Conservation (phyloP, 2,329 filamentous ascomycete species). For the Scortechinia acanthostroma region DNA sequence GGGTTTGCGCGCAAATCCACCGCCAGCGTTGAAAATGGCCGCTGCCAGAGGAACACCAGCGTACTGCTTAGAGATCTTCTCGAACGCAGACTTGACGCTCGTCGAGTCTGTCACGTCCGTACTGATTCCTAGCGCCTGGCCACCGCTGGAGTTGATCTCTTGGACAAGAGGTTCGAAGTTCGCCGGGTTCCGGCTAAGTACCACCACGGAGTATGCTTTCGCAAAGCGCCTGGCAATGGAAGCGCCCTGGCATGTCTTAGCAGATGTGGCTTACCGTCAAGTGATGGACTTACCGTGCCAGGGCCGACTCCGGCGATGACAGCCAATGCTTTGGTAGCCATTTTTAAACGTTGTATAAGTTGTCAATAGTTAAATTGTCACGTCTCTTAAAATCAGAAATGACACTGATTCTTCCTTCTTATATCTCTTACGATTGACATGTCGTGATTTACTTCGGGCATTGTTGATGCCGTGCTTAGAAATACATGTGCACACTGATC, state of each 20-base stretch:
- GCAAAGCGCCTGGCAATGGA: constrained; percentile 45
- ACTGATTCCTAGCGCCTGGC: constrained; percentile 64
- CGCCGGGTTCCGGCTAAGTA: constrained; percentile 63
- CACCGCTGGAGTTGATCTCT: constrained; percentile 63
- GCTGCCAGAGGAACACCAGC: constrained; percentile 30
- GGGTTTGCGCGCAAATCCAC: constrained; percentile 21
- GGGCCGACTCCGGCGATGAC: constrained; percentile 68
- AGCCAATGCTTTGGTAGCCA: constrained; percentile 45
- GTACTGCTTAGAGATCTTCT: constrained; percentile 39
- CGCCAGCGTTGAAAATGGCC: constrained; percentile 46
- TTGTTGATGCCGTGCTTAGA: too few relatives aligned
- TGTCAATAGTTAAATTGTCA: too few relatives aligned
- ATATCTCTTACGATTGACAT: too few relatives aligned
- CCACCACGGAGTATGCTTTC: constrained; percentile 63
- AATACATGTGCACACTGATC: too few relatives aligned
- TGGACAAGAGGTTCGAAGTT: constrained; percentile 60
- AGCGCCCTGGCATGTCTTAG: constrained; percentile 14
- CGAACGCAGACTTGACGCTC: constrained; percentile 34
- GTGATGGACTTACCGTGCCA: constrained; percentile 40
- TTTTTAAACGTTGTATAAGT: too few relatives aligned
- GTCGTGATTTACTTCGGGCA: too few relatives aligned
- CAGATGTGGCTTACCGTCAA: constrained; percentile 1
- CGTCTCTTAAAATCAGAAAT: too few relatives aligned
- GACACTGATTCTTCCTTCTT: too few relatives aligned
- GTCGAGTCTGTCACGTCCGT: constrained; percentile 49